Evolutionary conservation across 768 basidiomycete species (phyloP).

Genomic region (Russula compacta): DNA sequence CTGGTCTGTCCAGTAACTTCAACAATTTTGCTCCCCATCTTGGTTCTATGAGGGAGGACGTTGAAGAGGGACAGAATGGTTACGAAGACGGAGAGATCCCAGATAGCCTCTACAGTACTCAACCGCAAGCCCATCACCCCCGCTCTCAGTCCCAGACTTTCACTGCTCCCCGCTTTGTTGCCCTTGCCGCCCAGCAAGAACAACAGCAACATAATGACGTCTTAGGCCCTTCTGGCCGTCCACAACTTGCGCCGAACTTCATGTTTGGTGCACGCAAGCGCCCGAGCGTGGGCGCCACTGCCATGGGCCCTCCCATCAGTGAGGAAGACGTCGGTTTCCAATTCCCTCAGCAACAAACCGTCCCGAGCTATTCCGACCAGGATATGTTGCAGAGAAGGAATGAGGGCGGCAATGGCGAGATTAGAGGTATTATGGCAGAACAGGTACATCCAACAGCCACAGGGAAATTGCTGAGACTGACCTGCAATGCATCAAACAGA

Average conservation of each 20-base stretch:
- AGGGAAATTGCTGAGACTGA: background rate
- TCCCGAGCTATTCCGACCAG: slow-evolving; percentile 19
- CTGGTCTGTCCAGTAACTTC: slow-evolving; percentile 49
- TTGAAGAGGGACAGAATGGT: slow-evolving; percentile 44
- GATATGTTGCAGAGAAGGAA: slow-evolving; percentile 43
- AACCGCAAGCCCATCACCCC: slow-evolving; percentile 44
- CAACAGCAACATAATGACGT: slow-evolving; percentile 37
- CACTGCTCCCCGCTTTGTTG: slow-evolving; percentile 82
- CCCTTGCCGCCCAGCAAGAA: slow-evolving; percentile 59
- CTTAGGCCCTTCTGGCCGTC: slow-evolving; percentile 68
- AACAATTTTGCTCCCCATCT: slow-evolving; percentile 72
- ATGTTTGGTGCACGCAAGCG: slow-evolving; percentile 64
- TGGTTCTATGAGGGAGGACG: slow-evolving; percentile 78
- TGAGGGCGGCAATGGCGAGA: slow-evolving; percentile 54
- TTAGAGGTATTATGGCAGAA: slow-evolving; percentile 89
- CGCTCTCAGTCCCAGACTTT: slow-evolving; percentile 79
- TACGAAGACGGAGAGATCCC: slow-evolving; percentile 77
- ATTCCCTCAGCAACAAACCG: slow-evolving; percentile 60
- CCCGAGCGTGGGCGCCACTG: slow-evolving; percentile 41
- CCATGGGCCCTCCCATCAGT: slow-evolving; percentile 64
- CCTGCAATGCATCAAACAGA: slow-evolving; percentile 34
- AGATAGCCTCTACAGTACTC: slow-evolving; percentile 43
- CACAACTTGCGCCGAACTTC: slow-evolving; percentile 85
- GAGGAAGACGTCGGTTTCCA: slow-evolving; percentile 79
- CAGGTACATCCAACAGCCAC: slow-evolving; percentile 47